Conservation (phyloP, 1,284 basidiomycete species). For the Cutaneotrichosporon dermatis region DNA sequence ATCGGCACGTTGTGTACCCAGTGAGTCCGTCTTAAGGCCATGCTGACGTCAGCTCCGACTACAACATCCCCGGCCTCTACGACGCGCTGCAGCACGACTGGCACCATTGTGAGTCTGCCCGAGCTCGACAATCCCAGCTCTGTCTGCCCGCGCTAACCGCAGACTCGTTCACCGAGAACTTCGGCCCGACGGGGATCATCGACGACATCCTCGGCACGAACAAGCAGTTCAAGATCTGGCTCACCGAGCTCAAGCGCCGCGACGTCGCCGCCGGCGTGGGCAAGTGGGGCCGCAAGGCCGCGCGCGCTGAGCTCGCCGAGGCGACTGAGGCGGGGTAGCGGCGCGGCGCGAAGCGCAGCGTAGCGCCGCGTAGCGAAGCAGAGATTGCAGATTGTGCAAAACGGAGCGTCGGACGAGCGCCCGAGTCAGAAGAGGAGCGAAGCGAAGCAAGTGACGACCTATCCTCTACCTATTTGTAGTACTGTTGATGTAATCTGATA, state of each 20-base stretch:
- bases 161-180: conserved; percentile 21
- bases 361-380: no score
- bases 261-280: conserved; percentile 1
- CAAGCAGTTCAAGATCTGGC: conserved; percentile 14
- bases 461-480: no score
- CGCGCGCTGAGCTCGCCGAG: no score
- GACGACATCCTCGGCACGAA: conserved; percentile 16
- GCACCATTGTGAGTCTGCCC: conserved; percentile 18
- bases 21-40: not conserved
- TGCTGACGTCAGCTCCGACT: conserved; percentile 14
- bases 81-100: conserved; percentile 23
- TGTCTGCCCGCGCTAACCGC: not conserved
- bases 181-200: conserved; percentile 16
- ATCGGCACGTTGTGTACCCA: conserved; percentile 20
- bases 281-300: no score
- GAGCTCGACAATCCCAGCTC: no score
- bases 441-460: no score
- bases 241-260: conserved; percentile 17
- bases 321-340: no score
- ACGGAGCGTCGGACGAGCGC: no score
- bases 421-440: no score
- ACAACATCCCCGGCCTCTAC: conserved; percentile 20
- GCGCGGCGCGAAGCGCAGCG: no score
- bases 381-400: no score
- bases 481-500: no score